Conservation (phyloP, 75 land plant genomes). For the Chamaecyparis obtusa region DNA sequence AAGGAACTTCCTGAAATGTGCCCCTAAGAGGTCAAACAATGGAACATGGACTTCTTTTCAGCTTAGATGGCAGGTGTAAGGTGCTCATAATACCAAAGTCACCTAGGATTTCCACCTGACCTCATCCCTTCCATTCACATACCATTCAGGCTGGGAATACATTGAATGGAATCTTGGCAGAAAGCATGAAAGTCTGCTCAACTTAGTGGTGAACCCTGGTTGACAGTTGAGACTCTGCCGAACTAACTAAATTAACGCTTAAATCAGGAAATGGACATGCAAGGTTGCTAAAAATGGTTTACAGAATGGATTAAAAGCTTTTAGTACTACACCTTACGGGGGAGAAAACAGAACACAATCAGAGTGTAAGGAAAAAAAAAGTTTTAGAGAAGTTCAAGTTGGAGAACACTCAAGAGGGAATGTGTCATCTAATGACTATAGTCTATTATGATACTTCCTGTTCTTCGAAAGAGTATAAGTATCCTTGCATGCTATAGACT, state of each 20-base stretch:
- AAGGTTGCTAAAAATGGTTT: background rate
- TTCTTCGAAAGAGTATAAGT: background rate
- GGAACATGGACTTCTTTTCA: background rate
- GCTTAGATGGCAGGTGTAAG: background rate
- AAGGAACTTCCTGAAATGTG: background rate
- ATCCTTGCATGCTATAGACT: background rate
- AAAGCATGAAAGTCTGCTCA: background rate
- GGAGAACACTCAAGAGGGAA: background rate
- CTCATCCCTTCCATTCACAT: background rate
- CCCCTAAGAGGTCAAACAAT: background rate
- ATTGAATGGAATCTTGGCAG: background rate
- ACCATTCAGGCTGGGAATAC: background rate
- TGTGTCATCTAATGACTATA: background rate
- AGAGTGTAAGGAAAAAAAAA: background rate
- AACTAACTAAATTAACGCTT: background rate
- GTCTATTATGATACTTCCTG: background rate
- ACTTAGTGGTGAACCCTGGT: too few species aligned
- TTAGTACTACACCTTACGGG: background rate
- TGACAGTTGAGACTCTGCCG: background rate
- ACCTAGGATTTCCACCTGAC: background rate
- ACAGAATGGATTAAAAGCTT: background rate
- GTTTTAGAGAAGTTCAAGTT: background rate
- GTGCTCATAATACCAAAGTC: background rate
- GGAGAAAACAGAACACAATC: background rate
- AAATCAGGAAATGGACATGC: background rate